These are phyloP conservation scores for Eimeria mitis DNA, from an alignment of 169 alveolate genomes.

Conservation along the genomic window DNA sequence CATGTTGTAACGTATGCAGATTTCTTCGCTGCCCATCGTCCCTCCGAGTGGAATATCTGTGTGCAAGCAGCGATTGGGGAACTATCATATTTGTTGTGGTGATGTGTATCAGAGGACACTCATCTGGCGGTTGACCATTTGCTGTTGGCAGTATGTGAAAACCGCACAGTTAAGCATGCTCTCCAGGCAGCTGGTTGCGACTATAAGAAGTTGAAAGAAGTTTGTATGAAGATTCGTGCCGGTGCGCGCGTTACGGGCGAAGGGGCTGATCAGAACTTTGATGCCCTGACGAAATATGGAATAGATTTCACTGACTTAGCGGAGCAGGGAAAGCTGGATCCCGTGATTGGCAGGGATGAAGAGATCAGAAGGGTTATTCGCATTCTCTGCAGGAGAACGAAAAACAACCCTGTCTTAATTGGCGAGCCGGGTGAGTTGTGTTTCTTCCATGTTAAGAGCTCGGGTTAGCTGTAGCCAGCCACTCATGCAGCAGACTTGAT, in stretches of 20 bases:
- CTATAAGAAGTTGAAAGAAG: conserved; percentile 72
- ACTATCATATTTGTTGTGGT: background rate
- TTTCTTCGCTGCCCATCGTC: background rate
- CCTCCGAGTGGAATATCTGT: background rate
- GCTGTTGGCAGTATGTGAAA: conserved; percentile 59
- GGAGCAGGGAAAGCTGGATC: conserved; percentile 92
- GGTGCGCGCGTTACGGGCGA: conserved; percentile 19
- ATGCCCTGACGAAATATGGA: conserved; percentile 88
- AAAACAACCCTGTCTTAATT: conserved; percentile 92
- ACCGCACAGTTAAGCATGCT: conserved; percentile 20
- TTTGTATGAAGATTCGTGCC: conserved; percentile 48
- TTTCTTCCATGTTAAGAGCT: background rate
- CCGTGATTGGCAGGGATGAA: conserved; percentile 93
- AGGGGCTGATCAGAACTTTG: conserved; percentile 69
- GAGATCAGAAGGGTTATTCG: conserved; percentile 92
- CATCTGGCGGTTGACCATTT: conserved; percentile 69
- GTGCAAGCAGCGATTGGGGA: background rate
- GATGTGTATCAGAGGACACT: conserved; percentile 44
- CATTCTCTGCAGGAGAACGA: conserved; percentile 90
- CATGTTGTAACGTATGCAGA: background rate
- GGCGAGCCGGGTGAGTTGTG: conserved; percentile 90
- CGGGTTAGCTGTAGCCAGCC: background rate
- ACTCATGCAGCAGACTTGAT: background rate
- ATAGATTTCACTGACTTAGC: conserved; percentile 92
- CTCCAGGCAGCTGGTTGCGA: conserved; percentile 50